phyloP scores from a whole-genome alignment of 331 rosid species.

The Stylosanthes scabra region DNA sequence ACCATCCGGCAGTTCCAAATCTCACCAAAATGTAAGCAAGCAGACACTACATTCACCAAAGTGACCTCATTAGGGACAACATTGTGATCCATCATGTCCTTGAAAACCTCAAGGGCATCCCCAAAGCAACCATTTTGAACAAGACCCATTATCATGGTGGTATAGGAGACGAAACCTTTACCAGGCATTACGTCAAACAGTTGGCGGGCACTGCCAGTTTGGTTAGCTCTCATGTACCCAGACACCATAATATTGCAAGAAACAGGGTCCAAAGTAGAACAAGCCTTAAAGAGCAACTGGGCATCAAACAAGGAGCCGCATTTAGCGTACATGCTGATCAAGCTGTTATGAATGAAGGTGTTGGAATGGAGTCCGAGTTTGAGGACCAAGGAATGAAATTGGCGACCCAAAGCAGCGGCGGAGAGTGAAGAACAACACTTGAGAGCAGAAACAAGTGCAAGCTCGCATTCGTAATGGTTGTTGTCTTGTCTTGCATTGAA shows the following conservation, averaged over 20 bases:
- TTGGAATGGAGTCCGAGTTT: slow-evolving; percentile 73
- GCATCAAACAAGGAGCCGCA: slow-evolving; percentile 61
- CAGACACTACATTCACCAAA: slow-evolving; percentile 67
- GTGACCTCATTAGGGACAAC: slow-evolving; percentile 76
- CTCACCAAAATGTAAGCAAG: slow-evolving; percentile 62
- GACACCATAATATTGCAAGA: slow-evolving; percentile 84
- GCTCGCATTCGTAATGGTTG: slow-evolving; percentile 50
- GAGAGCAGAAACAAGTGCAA: slow-evolving; percentile 66
- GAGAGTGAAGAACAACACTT: slow-evolving; percentile 67
- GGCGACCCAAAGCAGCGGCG: slow-evolving; percentile 62
- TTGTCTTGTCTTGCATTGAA: slow-evolving; percentile 45
- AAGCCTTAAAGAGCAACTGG: slow-evolving; percentile 53
- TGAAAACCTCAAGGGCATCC: slow-evolving; percentile 72
- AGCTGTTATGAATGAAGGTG: slow-evolving; percentile 65
- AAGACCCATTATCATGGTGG: slow-evolving; percentile 91
- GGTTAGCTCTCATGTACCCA: slow-evolving; percentile 69
- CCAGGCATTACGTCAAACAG: slow-evolving; percentile 75
- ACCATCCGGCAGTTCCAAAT: slow-evolving; percentile 70
- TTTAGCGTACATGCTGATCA: slow-evolving; percentile 80
- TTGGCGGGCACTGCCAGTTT: slow-evolving; percentile 60
- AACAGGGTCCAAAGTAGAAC: slow-evolving; percentile 58
- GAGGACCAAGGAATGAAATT: slow-evolving; percentile 64
- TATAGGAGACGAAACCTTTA: slow-evolving; percentile 72
- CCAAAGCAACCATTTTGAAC: slow-evolving; percentile 61
- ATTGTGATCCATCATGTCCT: slow-evolving; percentile 65